Percentiles rank a stretch among this genome's conserved stretches.
These are phyloP conservation scores for Carallia pectinifolia DNA, from an alignment of 345 rosid genomes.

Conservation along the genomic window DNA sequence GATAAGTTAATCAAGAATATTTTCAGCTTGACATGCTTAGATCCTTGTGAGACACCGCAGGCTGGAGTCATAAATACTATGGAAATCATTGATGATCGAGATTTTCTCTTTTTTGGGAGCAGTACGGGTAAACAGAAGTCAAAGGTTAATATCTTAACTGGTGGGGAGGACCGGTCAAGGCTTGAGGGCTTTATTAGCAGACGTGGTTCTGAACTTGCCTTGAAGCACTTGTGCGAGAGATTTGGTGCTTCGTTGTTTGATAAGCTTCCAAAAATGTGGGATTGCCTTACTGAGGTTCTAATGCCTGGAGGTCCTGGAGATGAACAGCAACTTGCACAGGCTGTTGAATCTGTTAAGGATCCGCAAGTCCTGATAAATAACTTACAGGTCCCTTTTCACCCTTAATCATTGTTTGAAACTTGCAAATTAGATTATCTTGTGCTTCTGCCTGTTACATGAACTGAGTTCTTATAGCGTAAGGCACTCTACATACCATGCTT, in stretches of 20 bases:
- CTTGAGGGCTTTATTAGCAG: constrained; percentile 91
- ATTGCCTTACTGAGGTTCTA: constrained; percentile 86
- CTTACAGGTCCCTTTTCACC: constrained; percentile 62
- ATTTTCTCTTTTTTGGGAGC: constrained; percentile 67
- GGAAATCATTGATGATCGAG: constrained; percentile 80
- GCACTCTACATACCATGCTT: no score
- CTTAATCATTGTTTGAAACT: constrained; percentile 9
- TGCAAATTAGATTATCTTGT: no score
- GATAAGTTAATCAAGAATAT: constrained; percentile 94
- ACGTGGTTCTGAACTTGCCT: constrained; percentile 89
- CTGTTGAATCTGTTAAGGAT: constrained; percentile 60
- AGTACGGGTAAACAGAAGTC: constrained; percentile 65
- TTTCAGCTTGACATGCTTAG: constrained; percentile 83
- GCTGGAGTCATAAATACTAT: constrained; percentile 67
- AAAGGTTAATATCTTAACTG: constrained; percentile 58
- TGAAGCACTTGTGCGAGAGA: constrained; percentile 74
- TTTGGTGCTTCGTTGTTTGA: constrained; percentile 85
- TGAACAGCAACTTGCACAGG: constrained; percentile 44
- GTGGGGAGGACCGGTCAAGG: constrained; percentile 84
- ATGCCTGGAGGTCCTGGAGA: constrained; percentile 48
- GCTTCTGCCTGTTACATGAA: not conserved
- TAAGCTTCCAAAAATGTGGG: constrained; percentile 95
- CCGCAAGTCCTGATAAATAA: constrained; percentile 90
- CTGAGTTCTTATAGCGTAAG: no score
- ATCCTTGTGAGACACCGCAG: constrained; percentile 95